Percentiles rank a stretch among this genome's conserved stretches.
Evolutionary conservation across 1,284 basidiomycete genomes (phyloP).

Genomic region (Microstroma glucosiphilum): DNA sequence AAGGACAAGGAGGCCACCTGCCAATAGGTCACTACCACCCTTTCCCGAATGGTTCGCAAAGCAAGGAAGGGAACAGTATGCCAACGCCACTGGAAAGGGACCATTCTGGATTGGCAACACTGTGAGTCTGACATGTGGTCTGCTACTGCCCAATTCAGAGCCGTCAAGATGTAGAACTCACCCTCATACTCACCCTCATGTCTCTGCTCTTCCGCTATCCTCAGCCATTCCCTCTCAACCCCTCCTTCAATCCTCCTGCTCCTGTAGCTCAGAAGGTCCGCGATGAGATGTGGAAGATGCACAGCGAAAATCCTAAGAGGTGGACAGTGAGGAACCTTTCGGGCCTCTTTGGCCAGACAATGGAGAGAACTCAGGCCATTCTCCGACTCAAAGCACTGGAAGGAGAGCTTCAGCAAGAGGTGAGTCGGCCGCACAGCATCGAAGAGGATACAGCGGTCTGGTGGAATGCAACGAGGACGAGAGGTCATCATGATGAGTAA

Average conservation of each 20-base stretch:
- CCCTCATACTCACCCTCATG: not conserved
- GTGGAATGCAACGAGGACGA: not conserved
- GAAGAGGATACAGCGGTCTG: too few relatives aligned
- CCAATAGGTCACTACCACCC: not conserved
- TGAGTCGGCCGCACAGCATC: conserved; percentile 19
- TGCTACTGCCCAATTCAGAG: too few relatives aligned
- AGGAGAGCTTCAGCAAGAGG: conserved; percentile 31
- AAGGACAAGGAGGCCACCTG: too few relatives aligned
- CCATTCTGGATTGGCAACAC: not conserved
- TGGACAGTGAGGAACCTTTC: conserved; percentile 43
- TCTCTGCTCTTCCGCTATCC: not conserved
- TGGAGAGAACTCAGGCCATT: conserved; percentile 39
- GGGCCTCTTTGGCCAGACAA: conserved; percentile 32
- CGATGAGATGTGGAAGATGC: conserved; percentile 41
- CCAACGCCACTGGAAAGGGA: not conserved
- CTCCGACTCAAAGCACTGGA: conserved; percentile 46
- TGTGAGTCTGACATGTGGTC: not conserved
- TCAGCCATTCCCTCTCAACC: conserved; percentile 46
- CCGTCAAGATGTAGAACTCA: not conserved
- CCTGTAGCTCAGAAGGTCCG: conserved; percentile 36
- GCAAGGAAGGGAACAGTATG: not conserved
- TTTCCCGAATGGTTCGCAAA: not conserved
- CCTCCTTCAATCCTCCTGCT: conserved; percentile 42
- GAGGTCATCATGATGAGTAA: conserved; percentile 7
- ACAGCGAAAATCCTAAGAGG: conserved; percentile 29